Evolutionary conservation across 177 flowering plant genomes (phyloP).

Genomic region (Telopea speciosissima): DNA sequence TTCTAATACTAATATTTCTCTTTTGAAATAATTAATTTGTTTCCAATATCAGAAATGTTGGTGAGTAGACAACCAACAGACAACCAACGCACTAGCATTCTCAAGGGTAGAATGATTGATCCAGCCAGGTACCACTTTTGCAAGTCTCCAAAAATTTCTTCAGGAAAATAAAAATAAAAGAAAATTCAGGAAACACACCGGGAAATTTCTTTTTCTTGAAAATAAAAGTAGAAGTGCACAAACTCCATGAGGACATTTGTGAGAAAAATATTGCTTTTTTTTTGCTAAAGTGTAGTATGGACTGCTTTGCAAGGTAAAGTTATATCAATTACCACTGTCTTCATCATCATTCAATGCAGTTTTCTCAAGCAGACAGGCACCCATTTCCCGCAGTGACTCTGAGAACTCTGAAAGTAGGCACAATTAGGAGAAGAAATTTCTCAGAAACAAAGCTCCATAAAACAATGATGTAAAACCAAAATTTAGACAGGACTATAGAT

Average conservation of each 20-base stretch:
- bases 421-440: constrained; percentile 1
- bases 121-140: background rate
- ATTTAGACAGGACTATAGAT: background rate
- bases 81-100: background rate
- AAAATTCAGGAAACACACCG: background rate
- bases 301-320: constrained; percentile 1
- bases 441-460: background rate
- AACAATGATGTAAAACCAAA: background rate
- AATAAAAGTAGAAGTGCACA: background rate
- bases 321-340: constrained; percentile 61
- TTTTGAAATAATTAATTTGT: background rate
- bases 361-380: constrained; percentile 79
- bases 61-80: background rate
- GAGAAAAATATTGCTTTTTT: background rate
- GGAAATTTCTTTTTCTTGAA: background rate
- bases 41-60: background rate
- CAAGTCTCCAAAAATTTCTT: background rate
- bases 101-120: background rate
- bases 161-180: background rate
- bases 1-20: background rate
- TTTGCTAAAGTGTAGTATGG: background rate
- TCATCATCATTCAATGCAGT: constrained; percentile 83
- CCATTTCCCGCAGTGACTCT: constrained; percentile 80
- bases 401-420: constrained; percentile 63
- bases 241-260: background rate